Evolutionary conservation across 2,329 filamentous ascomycete genomes (phyloP).

Genomic region (Penicillium capsulatum): DNA sequence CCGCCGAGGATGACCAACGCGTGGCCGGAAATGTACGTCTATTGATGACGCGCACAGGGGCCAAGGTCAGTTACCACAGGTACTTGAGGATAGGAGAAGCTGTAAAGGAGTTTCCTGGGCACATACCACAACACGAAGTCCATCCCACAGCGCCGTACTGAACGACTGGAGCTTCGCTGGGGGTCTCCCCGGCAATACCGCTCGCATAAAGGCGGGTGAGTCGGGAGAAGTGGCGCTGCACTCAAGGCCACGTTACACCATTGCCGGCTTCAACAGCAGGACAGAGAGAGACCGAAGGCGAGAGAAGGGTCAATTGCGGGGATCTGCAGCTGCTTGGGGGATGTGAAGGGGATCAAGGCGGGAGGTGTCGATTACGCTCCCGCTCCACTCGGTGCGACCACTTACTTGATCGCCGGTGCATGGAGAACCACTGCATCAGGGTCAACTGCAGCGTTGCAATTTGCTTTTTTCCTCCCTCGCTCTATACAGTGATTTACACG

Average conservation of each 20-base stretch:
- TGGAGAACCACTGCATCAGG: not conserved
- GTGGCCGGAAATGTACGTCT: slow-evolving; percentile 88
- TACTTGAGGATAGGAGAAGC: not conserved
- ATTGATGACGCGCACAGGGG: slow-evolving; percentile 14
- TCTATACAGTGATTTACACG: too few species aligned
- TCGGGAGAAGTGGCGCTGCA: slow-evolving; percentile 26
- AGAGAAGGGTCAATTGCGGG: slow-evolving; percentile 1
- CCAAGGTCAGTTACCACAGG: slow-evolving; percentile 10
- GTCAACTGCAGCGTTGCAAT: too few species aligned
- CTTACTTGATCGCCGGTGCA: slow-evolving; percentile 1
- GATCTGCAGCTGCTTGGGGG: slow-evolving; percentile 1
- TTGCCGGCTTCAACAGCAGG: slow-evolving; percentile 21
- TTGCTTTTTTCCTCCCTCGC: too few species aligned
- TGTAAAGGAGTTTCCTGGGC: not conserved
- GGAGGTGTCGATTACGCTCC: not conserved
- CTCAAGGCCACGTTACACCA: slow-evolving; percentile 31
- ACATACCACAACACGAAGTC: slow-evolving; percentile 66
- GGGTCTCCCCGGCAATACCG: slow-evolving; percentile 74
- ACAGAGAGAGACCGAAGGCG: not conserved
- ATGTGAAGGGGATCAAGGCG: slow-evolving; percentile 8
- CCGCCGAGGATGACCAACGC: slow-evolving; percentile 78
- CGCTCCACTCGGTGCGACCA: slow-evolving; percentile 16
- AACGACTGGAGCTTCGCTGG: slow-evolving; percentile 73
- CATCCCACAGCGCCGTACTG: slow-evolving; percentile 68
- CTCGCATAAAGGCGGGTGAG: slow-evolving; percentile 60